phyloP scores from a whole-genome alignment of 1,139 yeast genomes.

The Hansenula lynferdii region DNA sequence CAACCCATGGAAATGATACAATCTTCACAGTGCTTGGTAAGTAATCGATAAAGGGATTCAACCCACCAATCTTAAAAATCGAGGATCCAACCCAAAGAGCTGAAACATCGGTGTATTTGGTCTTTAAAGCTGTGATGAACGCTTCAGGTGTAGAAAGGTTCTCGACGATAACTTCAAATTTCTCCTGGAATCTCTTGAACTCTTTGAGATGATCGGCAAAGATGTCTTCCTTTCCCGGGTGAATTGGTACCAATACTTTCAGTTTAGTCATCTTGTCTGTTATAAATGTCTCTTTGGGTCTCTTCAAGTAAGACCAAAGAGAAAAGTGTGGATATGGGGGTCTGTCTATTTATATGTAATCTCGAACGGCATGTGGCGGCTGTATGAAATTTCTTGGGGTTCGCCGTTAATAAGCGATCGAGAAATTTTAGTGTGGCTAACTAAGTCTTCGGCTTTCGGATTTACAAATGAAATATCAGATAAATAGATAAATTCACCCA shows the following conservation, averaged over 20 bases:
- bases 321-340: too few species aligned
- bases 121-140: conserved; percentile 19
- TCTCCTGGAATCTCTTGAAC: conserved; percentile 13
- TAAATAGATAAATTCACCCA: too few species aligned
- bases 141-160: conserved; percentile 16
- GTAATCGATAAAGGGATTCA: conserved; percentile 38
- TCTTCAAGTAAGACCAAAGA: too few species aligned
- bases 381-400: too few species aligned
- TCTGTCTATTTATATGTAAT: too few species aligned
- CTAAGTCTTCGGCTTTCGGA: too few species aligned
- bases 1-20: conserved; percentile 66
- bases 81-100: conserved; percentile 65
- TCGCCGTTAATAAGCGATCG: too few species aligned
- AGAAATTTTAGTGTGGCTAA: too few species aligned
- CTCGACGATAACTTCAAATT: conserved; percentile 13
- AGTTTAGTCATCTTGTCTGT: conserved; percentile 11
- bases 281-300: not conserved
- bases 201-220: conserved; percentile 22
- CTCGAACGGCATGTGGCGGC: too few species aligned
- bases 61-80: conserved; percentile 50
- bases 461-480: too few species aligned
- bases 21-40: conserved; percentile 52
- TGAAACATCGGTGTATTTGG: conserved; percentile 30
- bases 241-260: conserved; percentile 14
- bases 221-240: conserved; percentile 9